These are phyloP conservation scores for Cercospora zeina DNA, from an alignment of 2,329 filamentous ascomycete genomes.

Conservation along the genomic window DNA sequence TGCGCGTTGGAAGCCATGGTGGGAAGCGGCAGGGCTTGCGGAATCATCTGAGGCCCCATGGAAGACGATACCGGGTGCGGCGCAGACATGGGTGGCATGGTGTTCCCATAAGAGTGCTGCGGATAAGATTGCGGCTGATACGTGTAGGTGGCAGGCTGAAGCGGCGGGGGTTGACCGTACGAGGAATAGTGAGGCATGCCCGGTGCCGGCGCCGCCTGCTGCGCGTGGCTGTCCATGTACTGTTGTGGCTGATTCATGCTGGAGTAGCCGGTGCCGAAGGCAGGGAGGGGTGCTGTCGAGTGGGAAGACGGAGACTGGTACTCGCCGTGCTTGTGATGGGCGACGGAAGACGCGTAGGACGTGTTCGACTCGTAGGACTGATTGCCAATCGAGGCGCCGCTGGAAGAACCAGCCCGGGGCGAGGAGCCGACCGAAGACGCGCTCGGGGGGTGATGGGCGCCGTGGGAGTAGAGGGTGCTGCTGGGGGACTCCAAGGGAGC, in stretches of 20 bases:
- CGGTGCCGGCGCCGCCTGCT: constrained; percentile 74
- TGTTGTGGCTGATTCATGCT: constrained; percentile 79
- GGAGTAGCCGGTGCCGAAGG: constrained; percentile 41
- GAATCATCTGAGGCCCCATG: constrained; percentile 65
- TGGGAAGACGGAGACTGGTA: constrained; percentile 76
- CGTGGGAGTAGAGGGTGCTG: constrained; percentile 56
- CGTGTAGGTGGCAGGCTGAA: constrained; percentile 39
- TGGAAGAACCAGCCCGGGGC: constrained; percentile 74
- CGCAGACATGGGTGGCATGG: constrained; percentile 74
- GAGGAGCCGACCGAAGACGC: constrained; percentile 72
- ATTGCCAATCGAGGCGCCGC: constrained; percentile 55
- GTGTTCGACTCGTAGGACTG: constrained; percentile 54
- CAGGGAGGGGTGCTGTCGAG: constrained; percentile 48
- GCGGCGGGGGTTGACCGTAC: constrained; percentile 63
- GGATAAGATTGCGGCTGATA: constrained; percentile 58
- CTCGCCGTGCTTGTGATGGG: constrained; percentile 34
- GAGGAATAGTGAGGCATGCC: constrained; percentile 75
- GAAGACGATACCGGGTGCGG: constrained; percentile 68
- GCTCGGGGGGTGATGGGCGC: constrained; percentile 60
- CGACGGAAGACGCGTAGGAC: constrained; percentile 58
- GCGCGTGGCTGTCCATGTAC: constrained; percentile 70
- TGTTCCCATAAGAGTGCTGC: constrained; percentile 74
- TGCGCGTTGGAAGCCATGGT: constrained; percentile 39
- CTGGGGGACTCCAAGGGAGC: constrained; percentile 61
- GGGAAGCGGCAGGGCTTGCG: constrained; percentile 65